These are phyloP conservation scores for Solanum etuberosum DNA, from an alignment of 257 asterid genomes.

Conservation along the genomic window DNA sequence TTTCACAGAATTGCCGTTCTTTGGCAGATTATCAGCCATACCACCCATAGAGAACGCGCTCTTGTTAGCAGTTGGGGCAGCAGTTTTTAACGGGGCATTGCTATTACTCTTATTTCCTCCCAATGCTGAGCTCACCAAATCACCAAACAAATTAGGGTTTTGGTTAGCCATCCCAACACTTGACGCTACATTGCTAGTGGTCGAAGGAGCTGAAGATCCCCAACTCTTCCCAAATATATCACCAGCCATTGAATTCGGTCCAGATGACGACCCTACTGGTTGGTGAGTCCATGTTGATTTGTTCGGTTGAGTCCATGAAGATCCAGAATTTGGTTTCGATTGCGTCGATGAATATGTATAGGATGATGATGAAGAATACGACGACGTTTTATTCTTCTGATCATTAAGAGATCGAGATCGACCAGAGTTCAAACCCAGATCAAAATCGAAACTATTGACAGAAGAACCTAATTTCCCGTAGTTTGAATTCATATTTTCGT, in stretches of 20 bases:
- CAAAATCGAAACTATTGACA: slow-evolving; percentile 62
- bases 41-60: slow-evolving; percentile 51
- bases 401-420: slow-evolving; percentile 52
- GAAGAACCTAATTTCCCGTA: slow-evolving; percentile 58
- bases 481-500: slow-evolving; percentile 51
- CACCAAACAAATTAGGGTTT: slow-evolving; percentile 82
- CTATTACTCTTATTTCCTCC: slow-evolving; percentile 49
- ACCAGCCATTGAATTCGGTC: slow-evolving; percentile 84
- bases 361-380: slow-evolving; percentile 12
- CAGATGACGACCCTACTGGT: slow-evolving; percentile 52
- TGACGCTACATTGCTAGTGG: slow-evolving; percentile 2
- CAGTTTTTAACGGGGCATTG: slow-evolving; percentile 57
- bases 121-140: slow-evolving; percentile 60
- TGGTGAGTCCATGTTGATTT: slow-evolving; percentile 78
- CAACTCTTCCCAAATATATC: slow-evolving; percentile 88
- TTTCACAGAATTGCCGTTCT: slow-evolving; percentile 22
- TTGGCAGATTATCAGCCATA: slow-evolving; percentile 66
- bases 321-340: slow-evolving; percentile 30
- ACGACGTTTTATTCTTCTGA: slow-evolving; percentile 38
- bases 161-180: slow-evolving; percentile 52
- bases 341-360: slow-evolving; percentile 29
- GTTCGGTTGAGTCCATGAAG: slow-evolving; percentile 46
- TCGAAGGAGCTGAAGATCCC: slow-evolving; percentile 48
- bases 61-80: slow-evolving; percentile 29
- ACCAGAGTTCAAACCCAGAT: slow-evolving; percentile 60